Evolutionary conservation across 1,139 yeast genomes (phyloP), one percentile per base, ranked within the genome.

Genomic region (Geotrichum australiense): DNA sequence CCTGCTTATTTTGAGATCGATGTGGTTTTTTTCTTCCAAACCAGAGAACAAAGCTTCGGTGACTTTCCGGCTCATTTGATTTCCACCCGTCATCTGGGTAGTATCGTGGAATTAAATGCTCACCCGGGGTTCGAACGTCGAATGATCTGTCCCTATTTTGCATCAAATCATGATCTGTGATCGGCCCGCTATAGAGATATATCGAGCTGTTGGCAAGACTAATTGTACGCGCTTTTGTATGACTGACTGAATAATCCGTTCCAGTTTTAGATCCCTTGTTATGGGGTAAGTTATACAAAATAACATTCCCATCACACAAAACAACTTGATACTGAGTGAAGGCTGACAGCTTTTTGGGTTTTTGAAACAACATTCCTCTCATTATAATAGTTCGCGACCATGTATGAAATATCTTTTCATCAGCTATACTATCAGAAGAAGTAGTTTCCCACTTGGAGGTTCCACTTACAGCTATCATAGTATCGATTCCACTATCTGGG

Each of bases 21-120:
- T 14, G 36, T 3, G 70, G 63, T 42, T 81, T 61, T 52, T 79
- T 82, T 6, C 69, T 69, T 0, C 93, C 93, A 59, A 82, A 75
- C 94, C 95, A 86, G 3, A 89, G 53, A 0, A 91, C 85, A 55
- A 89, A 87, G 50, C 94, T 78, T 39, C 94, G 66, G 30, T 74
- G 62, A 12, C 70, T 57, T 50, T 84, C 93, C 42, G 80, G 85
- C 52, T 89, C 97, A 5, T 76, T 67, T 1, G 93, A 80, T 50
- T 71, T 72, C 89, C 94, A 84, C 0, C 96, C 96, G n/a, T n/a
- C n/a, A 60, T 87, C 94, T 1, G 73, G 63, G 55, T 82, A 86
- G 0, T 80, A 66, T 30, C 94, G 65, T 0, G 96, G 94, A 33
- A 82, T 58, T 0, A 79, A 55, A 41, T 71, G 72, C 5, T 68